Percentiles rank a stretch among this genome's conserved stretches.
phyloP scores from a whole-genome alignment of 805 yeast species.

The Zygosaccharomyces pseudorouxii region DNA sequence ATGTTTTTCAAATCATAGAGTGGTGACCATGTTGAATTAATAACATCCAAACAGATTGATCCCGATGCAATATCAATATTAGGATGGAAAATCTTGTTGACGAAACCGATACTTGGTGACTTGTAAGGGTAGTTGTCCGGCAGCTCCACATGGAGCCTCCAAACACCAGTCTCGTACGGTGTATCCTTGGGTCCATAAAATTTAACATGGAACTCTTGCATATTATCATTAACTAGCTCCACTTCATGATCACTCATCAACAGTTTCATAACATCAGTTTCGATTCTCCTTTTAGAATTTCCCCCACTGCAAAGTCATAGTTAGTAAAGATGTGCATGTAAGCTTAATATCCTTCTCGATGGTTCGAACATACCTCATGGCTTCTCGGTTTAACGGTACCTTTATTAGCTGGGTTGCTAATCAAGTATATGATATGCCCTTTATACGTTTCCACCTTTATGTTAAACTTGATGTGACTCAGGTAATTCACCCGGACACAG shows the following conservation, averaged over 20 bases:
- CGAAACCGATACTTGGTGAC: conserved; percentile 92
- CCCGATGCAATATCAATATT: conserved; percentile 90
- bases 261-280: conserved; percentile 92
- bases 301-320: conserved; percentile 10
- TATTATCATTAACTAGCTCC: conserved; percentile 69
- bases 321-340: conserved; percentile 1
- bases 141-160: conserved; percentile 88
- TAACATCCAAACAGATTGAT: conserved; percentile 91
- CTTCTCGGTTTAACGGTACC: neutral
- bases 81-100: conserved; percentile 89
- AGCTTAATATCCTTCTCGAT: neutral
- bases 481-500: conserved; percentile 5
- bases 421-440: neutral
- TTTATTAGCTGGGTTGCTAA: neutral
- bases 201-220: conserved; percentile 81
- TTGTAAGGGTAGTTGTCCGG: conserved; percentile 95
- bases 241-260: conserved; percentile 93
- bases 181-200: conserved; percentile 84
- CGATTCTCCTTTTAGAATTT: conserved; percentile 51
- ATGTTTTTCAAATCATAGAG: conserved; percentile 90
- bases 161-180: conserved; percentile 83
- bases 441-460: neutral
- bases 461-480: conserved; percentile 1
- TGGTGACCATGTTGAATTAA: conserved; percentile 97
- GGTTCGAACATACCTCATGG: conserved; percentile 14